Evolutionary conservation across 495 filamentous ascomycete genomes (phyloP).

Genomic region (Articulospora tetracladia): DNA sequence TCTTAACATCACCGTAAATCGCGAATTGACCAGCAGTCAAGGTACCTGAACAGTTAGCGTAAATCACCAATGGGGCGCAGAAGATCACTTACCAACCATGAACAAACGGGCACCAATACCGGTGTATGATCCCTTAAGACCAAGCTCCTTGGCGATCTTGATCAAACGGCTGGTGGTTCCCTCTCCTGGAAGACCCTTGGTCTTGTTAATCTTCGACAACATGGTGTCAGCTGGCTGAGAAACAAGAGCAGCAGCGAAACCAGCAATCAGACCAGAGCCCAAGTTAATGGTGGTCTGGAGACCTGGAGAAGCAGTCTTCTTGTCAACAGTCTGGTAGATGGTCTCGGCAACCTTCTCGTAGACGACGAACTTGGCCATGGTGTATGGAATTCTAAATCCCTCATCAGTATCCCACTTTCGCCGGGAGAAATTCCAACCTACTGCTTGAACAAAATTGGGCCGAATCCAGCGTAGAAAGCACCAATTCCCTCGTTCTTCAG

Average conservation of each 20-base stretch:
- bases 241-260: slow-evolving; percentile 94
- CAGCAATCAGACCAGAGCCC: slow-evolving; percentile 90
- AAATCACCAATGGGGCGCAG: neutral
- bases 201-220: slow-evolving; percentile 99
- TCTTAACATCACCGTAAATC: slow-evolving; percentile 83
- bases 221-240: slow-evolving; percentile 99
- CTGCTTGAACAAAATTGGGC: slow-evolving; percentile 94
- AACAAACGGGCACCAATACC: slow-evolving; percentile 95
- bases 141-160: slow-evolving; percentile 96
- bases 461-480: slow-evolving; percentile 93
- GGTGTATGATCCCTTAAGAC: slow-evolving; percentile 78
- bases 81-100: slow-evolving; percentile 49
- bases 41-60: slow-evolving; percentile 30
- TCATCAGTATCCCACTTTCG: slow-evolving; percentile 12
- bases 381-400: slow-evolving; percentile 82
- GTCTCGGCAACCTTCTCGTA: slow-evolving; percentile 94
- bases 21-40: slow-evolving; percentile 93
- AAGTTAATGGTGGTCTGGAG: slow-evolving; percentile 89
- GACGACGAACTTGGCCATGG: slow-evolving; percentile 99
- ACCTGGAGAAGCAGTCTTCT: slow-evolving; percentile 66
- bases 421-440: slow-evolving; percentile 43
- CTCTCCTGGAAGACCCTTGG: slow-evolving; percentile 92
- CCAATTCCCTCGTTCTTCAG: slow-evolving; percentile 77
- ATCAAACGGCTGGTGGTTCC: slow-evolving; percentile 84
- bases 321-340: slow-evolving; percentile 70